Evolutionary conservation across 1,284 basidiomycete species (phyloP).

Genomic region (Abortiporus biennis): DNA sequence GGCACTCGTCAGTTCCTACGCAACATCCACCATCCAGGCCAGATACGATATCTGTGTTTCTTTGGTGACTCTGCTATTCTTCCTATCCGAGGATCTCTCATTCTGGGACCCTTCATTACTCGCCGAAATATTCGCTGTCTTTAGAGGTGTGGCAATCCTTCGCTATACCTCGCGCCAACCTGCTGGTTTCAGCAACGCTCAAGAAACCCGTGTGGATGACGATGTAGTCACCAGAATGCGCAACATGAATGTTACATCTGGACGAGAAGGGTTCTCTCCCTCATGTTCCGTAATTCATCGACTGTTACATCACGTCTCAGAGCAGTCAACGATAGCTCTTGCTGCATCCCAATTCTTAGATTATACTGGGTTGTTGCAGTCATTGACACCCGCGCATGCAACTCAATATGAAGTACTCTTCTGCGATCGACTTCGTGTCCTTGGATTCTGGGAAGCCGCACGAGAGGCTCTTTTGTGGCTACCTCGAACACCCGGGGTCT

Average conservation of each 20-base stretch:
- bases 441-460: constrained; percentile 62
- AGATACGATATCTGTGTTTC: constrained; percentile 68
- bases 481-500: constrained; percentile 69
- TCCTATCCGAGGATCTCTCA: constrained; percentile 54
- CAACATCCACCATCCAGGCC: constrained; percentile 54
- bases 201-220: constrained; percentile 39
- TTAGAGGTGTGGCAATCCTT: constrained; percentile 65
- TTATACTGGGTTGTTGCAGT: constrained; percentile 55
- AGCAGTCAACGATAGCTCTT: constrained; percentile 37
- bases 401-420: constrained; percentile 66
- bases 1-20: constrained; percentile 56
- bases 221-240: constrained; percentile 62
- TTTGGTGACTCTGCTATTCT: constrained; percentile 65
- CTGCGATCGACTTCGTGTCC: constrained; percentile 58
- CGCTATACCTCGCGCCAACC: constrained; percentile 55
- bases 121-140: constrained; percentile 73
- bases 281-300: constrained; percentile 69
- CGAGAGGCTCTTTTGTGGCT: constrained; percentile 67
- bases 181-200: constrained; percentile 35
- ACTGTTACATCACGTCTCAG: constrained; percentile 49
- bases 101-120: constrained; percentile 61
- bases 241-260: constrained; percentile 64
- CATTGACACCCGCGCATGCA: constrained; percentile 56
- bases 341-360: constrained; percentile 68
- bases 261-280: constrained; percentile 39